Conservation (phyloP, 768 basidiomycete genomes). For the Boletus rubropictus region DNA sequence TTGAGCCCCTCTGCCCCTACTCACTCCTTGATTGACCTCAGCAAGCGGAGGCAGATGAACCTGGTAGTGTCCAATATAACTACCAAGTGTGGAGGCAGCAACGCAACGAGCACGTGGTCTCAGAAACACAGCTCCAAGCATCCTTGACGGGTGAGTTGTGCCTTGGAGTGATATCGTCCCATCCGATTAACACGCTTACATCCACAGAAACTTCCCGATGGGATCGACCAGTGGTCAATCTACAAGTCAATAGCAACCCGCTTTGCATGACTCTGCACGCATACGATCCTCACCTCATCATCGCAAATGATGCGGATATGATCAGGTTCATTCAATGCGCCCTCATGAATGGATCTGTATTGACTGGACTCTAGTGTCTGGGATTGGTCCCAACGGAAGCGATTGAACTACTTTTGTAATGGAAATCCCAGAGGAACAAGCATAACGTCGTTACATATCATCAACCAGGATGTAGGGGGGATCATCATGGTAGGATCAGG, state of each 20-base stretch:
- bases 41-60: slow-evolving; percentile 95
- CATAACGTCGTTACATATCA: slow-evolving; percentile 84
- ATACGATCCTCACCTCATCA: slow-evolving; percentile 82
- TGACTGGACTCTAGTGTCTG: slow-evolving; percentile 57
- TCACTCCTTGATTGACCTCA: slow-evolving; percentile 30
- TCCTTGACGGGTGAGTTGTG: slow-evolving; percentile 61
- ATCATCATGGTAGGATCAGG: slow-evolving; percentile 85
- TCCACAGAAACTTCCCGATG: slow-evolving; percentile 54
- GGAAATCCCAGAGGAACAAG: slow-evolving; percentile 77
- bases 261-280: slow-evolving; percentile 85
- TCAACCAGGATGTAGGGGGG: slow-evolving; percentile 93
- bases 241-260: slow-evolving; percentile 56
- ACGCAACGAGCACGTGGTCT: slow-evolving; percentile 76
- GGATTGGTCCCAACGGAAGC: slow-evolving; percentile 85
- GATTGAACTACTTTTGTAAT: slow-evolving; percentile 81
- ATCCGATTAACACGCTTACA: neutral
- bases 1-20: neutral
- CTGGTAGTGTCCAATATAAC: slow-evolving; percentile 89
- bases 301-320: slow-evolving; percentile 81
- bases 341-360: neutral
- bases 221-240: slow-evolving; percentile 65
- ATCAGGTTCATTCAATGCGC: slow-evolving; percentile 54
- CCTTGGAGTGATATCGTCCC: slow-evolving; percentile 18
- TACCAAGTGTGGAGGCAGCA: slow-evolving; percentile 93
- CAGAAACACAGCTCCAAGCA: slow-evolving; percentile 64